phyloP scores from a whole-genome alignment of 2,329 filamentous ascomycete genomes.

The Epichloe bromicola region DNA sequence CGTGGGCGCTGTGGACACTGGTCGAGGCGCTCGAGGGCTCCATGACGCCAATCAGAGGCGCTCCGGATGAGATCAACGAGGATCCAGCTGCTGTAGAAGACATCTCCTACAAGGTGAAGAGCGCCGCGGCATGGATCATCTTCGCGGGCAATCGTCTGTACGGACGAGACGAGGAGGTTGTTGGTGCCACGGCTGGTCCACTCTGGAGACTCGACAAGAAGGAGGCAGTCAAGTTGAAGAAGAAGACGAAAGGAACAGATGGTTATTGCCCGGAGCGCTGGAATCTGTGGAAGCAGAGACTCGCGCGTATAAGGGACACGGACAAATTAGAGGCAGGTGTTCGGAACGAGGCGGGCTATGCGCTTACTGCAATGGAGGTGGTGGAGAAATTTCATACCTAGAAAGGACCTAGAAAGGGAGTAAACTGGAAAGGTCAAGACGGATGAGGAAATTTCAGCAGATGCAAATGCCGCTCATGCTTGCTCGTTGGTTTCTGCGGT shows the following conservation, averaged over 20 bases:
- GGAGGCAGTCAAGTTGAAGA: conserved; percentile 5
- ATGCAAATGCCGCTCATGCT: too few species aligned
- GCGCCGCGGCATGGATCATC: conserved; percentile 5
- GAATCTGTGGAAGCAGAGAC: conserved; percentile 10
- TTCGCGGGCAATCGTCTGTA: conserved; percentile 5
- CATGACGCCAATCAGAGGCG: conserved; percentile 7
- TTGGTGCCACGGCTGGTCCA: conserved; percentile 8
- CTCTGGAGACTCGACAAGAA: conserved; percentile 10
- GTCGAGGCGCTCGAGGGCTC: conserved; percentile 9
- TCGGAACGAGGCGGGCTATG: neutral
- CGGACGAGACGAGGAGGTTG: conserved; percentile 8
- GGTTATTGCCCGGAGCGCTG: conserved; percentile 8
- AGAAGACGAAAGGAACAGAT: conserved; percentile 8
- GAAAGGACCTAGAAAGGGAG: neutral
- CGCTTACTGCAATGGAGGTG: neutral
- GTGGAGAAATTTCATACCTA: neutral
- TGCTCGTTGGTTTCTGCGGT: too few species aligned
- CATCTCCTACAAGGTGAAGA: conserved; percentile 4
- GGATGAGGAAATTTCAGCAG: too few species aligned
- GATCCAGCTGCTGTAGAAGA: conserved; percentile 5
- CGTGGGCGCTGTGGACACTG: conserved; percentile 7
- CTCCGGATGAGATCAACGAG: conserved; percentile 6
- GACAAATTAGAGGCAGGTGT: conserved; percentile 3
- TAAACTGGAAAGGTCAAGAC: too few species aligned
- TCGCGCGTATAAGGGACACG: conserved; percentile 6